Base-by-base conservation (phyloP, 768 basidiomycete genomes). In the Kwoniella dejecticola region DNA sequence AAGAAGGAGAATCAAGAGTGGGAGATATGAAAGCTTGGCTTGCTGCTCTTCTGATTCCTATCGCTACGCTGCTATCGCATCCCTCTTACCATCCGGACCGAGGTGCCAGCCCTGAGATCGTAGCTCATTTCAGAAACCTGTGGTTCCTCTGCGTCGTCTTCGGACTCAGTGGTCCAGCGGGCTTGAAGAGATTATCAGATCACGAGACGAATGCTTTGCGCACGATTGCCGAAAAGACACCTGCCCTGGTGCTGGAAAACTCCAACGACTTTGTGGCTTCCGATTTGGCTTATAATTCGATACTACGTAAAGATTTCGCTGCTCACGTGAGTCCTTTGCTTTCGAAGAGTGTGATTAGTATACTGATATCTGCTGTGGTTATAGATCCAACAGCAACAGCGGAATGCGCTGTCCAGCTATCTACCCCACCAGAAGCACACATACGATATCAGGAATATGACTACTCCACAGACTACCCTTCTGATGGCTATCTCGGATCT, bases 111-210 rank as follows among this genome's bases (percentile, higher is more conserved):
- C 73, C 85, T 4, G 86, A 86, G 23, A 75, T 91, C 12, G 86
- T 88, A 11, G 81, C 86, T 4, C 81, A 91, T 21, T 98, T 96
- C 84, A 85, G 93, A 44, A 92, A 91, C 71, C 83, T 93, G 80
- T 99, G 95, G 95, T 92, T 94, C 79, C 79, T 97, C 19, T 92
- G 90, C 74, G 85, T 89, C 24, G 84, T 95, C 15, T 92, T 95
- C 70, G 85, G 88, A 21, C 89, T 97, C 68, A 88, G 90, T 2
- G 64, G 64, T n/a, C 49, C 45, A 17, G 56, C 57, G 8, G 57
- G 68, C 19, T 60, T 83, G 23, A 87, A 88, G 1, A 87, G 88
- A 54, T 24, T 70, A 38, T 57, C 63, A 10, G 85, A 87, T 44
- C 91, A 91, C 88, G 84, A 90, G 49, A 81, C 83, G 44, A 87